Evolutionary conservation across 176 grass and related monocot species (phyloP), one percentile per base, ranked within the genome.

Genomic region (Zoysia japonica): DNA sequence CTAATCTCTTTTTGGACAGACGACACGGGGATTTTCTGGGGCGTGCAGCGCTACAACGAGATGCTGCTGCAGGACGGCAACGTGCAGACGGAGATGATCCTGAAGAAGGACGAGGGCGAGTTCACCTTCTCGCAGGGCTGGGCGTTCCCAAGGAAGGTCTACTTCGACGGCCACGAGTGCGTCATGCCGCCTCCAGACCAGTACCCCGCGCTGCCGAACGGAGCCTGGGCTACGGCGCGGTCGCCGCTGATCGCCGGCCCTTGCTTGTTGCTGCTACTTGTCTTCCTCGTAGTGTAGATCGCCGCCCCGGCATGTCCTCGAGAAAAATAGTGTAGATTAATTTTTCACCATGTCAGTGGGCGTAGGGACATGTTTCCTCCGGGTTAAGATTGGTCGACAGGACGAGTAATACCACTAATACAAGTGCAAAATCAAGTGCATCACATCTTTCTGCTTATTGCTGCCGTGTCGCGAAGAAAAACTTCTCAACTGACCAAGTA

Each of bases 11-110:
- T 28, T 28, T 28, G 28, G 28, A 28, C 89, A 84, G 82, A 96
- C 6, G 89, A 90, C 61, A 92, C 85, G 8, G 89, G 70, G 13
- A 85, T 95, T 78, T 88, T 95, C n/a, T 95, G 93, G 87, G 87
- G 93, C 5, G 78, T 96, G 19, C 5, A 54, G 49, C 38, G 59
- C 81, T 92, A 96, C 87, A 96, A 96, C 83, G 74, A 92, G 44
- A 92, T 96, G 93, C 61, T 96, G 66, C 71, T 90, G 42, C 74
- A 85, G 78, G 61, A 66, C 53, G 89, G 89, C 6, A 88, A 96
- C 7, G 93, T 86, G 75, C 87, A 92, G 87, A 88, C 70, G 14
- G 82, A 92, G 84, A 96, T 96, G 72, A 75, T 92, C 5, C 74
- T 92, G 38, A 73, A 71, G 82, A 96, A 96, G 82, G 19, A 91